Percentiles rank a stretch among this genome's conserved stretches.
Conservation (phyloP, 192 early-diverging fungal species). For the Pecoramyces ruminantium region DNA sequence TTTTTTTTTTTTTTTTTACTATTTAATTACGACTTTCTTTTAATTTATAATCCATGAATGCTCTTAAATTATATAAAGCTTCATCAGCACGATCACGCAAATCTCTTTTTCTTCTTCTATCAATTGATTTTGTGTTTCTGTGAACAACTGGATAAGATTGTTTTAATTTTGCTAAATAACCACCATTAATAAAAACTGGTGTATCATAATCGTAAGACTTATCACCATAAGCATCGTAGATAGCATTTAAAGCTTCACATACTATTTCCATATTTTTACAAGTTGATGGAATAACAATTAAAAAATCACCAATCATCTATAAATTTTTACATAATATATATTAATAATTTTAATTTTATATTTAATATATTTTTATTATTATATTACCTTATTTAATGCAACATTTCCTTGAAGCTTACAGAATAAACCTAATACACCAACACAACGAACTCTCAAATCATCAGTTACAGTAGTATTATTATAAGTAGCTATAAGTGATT, state of each 20-base stretch:
- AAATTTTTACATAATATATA: too few species aligned
- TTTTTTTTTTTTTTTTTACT: too few species aligned
- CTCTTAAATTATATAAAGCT: slow-evolving; percentile 56
- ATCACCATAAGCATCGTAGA: slow-evolving; percentile 83
- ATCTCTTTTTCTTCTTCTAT: slow-evolving; percentile 47
- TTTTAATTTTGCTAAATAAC: slow-evolving; percentile 37
- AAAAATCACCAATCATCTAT: slow-evolving; percentile 37
- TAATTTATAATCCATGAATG: slow-evolving; percentile 79
- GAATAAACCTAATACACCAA: slow-evolving; percentile 58
- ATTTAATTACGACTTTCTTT: slow-evolving; percentile 25
- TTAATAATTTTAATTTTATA: too few species aligned
- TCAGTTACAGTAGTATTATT: slow-evolving; percentile 8
- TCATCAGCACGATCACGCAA: slow-evolving; percentile 67
- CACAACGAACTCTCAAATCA: slow-evolving; percentile 34
- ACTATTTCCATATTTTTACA: slow-evolving; percentile 2
- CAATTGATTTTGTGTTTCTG: slow-evolving; percentile 34
- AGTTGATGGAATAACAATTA: slow-evolving; percentile 18
- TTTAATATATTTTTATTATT: too few species aligned
- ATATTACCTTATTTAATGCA: slow-evolving; percentile 40
- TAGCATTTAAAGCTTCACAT: slow-evolving; percentile 57
- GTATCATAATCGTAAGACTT: slow-evolving; percentile 61
- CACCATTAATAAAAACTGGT: slow-evolving; percentile 62
- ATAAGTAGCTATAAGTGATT: slow-evolving; percentile 20
- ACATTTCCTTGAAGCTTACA: slow-evolving; percentile 50
- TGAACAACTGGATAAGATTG: slow-evolving; percentile 24